Base-by-base conservation (phyloP, 2,329 filamentous ascomycete genomes). In the Nemania diffusa region DNA sequence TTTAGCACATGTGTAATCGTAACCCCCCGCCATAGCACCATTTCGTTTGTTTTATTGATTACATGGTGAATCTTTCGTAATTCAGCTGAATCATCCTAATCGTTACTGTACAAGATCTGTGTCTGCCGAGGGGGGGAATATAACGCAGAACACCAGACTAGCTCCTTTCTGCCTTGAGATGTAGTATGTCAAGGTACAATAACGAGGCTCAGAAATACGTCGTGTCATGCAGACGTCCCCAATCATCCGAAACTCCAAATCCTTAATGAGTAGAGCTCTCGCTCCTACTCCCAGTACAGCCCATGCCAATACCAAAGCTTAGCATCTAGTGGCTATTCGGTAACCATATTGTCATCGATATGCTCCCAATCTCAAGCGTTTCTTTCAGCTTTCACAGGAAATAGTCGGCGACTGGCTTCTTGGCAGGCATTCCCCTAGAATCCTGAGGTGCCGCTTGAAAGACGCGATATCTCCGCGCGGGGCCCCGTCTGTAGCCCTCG, bases 381-480 rank as follows among this genome's bases (percentile, higher is more conserved):
- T 37, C 15, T 32, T 5, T 34, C 29, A 26, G 4, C 20, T 1
- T 15, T 57, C 46, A 90, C 81, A 99, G 83, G 80, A 99, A 99
- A 83, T 98, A 99, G 81, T 98, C 95, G 15, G 94, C 94, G 60
- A 97, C 93, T 2, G 96, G 96, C 81, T 98, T 98, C 87, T 99
- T 99, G 2, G 96, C 96, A 66, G 96, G 96, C 96, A 99, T 99
- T 4, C 96, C 96, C 74, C 96, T 87, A 1, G 92, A 94, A 79
- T 98, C 96, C 82, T 99, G 96, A 59, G 96, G 94, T 61, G 96
- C 96, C 0, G 96, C 96, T 76, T 98, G 94, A 78, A 99, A 99
- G 9, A 99, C 95, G 40, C 95, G 85, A 81, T 99, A 99, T 72
- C 96, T 85, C 74, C 96, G 87, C 2, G 94, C 96, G 0, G 96